A percentile compares a stretch with the other conserved stretches of the same genome.
phyloP scores from a whole-genome alignment of 768 basidiomycete genomes.

The Russula vinacea region DNA sequence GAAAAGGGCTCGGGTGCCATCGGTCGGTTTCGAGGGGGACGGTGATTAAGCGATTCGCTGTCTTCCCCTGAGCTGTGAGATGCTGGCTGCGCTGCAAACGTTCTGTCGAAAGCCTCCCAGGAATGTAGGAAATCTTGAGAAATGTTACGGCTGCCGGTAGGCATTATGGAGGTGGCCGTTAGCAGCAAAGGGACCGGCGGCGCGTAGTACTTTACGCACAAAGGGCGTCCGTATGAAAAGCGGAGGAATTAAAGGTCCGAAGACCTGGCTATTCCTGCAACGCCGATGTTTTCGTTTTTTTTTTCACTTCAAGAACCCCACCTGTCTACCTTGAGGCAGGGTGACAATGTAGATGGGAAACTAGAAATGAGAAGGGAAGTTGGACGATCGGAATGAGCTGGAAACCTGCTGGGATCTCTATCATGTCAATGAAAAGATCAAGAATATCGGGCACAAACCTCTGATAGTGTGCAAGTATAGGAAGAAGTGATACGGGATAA shows the following conservation, averaged over 20 bases:
- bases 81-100: constrained; percentile 27
- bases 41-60: constrained; percentile 17
- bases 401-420: constrained; percentile 8
- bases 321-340: constrained; percentile 29
- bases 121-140: constrained; percentile 29
- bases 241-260: constrained; percentile 31
- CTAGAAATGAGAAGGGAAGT: constrained; percentile 15
- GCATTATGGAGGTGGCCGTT: constrained; percentile 27
- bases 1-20: constrained; percentile 32
- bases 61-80: constrained; percentile 23
- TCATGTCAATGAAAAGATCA: constrained; percentile 22
- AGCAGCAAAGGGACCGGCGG: constrained; percentile 26
- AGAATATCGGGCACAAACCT: constrained; percentile 18
- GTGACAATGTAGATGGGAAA: constrained; percentile 23
- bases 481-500: constrained; percentile 23
- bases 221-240: constrained; percentile 29
- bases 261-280: constrained; percentile 20
- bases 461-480: constrained; percentile 21
- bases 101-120: constrained; percentile 31
- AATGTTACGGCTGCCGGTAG: constrained; percentile 23
- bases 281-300: constrained; percentile 11
- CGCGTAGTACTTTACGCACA: constrained; percentile 28
- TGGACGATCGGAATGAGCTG: constrained; percentile 22
- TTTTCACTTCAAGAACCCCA: constrained; percentile 22
- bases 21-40: constrained; percentile 23